Evolutionary conservation across 2,329 filamentous ascomycete genomes (phyloP).

Genomic region (Pseudogymnoascus sp.): DNA sequence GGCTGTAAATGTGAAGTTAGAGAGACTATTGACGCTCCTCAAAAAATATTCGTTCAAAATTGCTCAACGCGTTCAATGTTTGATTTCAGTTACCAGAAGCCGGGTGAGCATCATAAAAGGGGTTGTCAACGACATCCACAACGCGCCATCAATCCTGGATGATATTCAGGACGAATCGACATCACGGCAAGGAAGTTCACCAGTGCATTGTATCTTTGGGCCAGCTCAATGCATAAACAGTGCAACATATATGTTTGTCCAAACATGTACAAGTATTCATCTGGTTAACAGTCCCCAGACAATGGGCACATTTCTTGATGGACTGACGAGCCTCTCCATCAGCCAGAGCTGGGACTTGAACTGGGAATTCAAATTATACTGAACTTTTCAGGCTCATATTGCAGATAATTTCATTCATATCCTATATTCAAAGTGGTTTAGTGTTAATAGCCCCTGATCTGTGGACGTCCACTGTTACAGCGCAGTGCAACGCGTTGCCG

Average conservation of each 20-base stretch:
- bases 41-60: background rate
- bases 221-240: conserved; percentile 31
- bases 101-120: background rate
- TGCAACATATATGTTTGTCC: conserved; percentile 23
- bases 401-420: too few relatives aligned
- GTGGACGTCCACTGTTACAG: too few relatives aligned
- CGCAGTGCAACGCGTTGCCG: too few relatives aligned
- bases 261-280: background rate
- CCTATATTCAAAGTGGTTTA: background rate
- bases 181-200: conserved; percentile 28
- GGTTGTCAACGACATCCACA: background rate
- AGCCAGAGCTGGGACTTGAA: background rate
- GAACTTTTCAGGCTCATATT: background rate
- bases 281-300: background rate
- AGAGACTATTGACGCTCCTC: too few relatives aligned
- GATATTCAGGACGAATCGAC: conserved; percentile 32
- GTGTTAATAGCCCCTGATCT: too few relatives aligned
- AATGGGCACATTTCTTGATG: background rate
- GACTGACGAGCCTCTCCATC: background rate
- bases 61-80: background rate
- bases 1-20: background rate
- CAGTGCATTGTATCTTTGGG: conserved; percentile 32
- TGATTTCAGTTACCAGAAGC: background rate
- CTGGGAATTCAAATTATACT: background rate
- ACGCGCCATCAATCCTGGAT: conserved; percentile 21